These are phyloP conservation scores for Lanmaoa rubissima DNA, from an alignment of 768 basidiomycete species.

Conservation along the genomic window DNA sequence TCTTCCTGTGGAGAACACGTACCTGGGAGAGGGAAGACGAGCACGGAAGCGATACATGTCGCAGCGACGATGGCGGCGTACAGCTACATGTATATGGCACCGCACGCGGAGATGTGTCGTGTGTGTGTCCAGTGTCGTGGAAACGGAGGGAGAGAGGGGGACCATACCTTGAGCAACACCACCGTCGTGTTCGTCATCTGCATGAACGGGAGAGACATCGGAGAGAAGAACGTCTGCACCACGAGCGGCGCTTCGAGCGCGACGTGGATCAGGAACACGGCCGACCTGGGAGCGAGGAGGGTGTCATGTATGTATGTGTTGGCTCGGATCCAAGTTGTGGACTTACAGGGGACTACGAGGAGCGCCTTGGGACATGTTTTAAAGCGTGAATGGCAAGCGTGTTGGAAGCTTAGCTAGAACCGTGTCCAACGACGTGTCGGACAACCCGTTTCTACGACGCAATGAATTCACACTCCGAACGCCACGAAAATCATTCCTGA, in stretches of 20 bases:
- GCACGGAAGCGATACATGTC: slow-evolving; percentile 57
- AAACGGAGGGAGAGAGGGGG: slow-evolving; percentile 2
- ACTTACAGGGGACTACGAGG: slow-evolving; percentile 45
- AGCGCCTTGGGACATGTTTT: slow-evolving; percentile 16
- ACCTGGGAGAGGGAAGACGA: slow-evolving; percentile 77
- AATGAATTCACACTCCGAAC: slow-evolving; percentile 22
- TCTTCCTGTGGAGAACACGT: slow-evolving; percentile 17
- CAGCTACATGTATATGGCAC: slow-evolving; percentile 42
- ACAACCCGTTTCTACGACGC: background rate
- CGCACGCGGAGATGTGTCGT: too few species aligned
- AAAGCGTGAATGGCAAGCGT: background rate
- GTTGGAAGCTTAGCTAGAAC: background rate
- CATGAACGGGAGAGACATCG: slow-evolving; percentile 64
- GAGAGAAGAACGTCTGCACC: slow-evolving; percentile 70
- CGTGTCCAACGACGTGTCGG: background rate
- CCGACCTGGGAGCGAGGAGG: slow-evolving; percentile 41
- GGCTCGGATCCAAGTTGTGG: background rate
- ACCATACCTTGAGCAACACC: slow-evolving; percentile 64
- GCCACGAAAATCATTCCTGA: slow-evolving; percentile 27
- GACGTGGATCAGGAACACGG: slow-evolving; percentile 75
- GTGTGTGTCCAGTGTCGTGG: background rate
- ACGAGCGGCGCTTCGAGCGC: slow-evolving; percentile 77
- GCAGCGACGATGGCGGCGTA: slow-evolving; percentile 63
- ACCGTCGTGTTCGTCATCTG: slow-evolving; percentile 82
- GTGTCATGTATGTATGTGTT: background rate